Evolutionary conservation across 495 filamentous ascomycete species (phyloP), one percentile per base, ranked within the genome.

Genomic region (Echria macrotheca): DNA sequence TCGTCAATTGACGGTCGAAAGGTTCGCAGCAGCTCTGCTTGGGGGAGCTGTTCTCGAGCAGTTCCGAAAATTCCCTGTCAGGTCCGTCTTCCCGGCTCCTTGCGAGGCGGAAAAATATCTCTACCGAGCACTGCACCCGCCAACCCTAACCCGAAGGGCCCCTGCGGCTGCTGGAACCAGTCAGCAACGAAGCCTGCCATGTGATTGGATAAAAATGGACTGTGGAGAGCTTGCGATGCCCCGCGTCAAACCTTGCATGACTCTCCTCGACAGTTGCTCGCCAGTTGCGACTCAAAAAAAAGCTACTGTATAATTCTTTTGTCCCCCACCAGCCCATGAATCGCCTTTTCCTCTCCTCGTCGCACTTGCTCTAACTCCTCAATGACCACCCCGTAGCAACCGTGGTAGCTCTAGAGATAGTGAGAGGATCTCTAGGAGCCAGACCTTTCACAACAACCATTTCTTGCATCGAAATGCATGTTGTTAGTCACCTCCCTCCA

Each of bases 321-420:
- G 55, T 63, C 55, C 62, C 62, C 62, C 62, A 63, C 60, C 64
- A 63, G 14, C 26, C 47, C 44, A 55, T 25, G 25, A 31, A 49
- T 48, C 49, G 37, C 36, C 49, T 35, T 41, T 50, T 7, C n/a
- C 25, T 28, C 19, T 41, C 44, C 38, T 11, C 58, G 28, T 44
- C 37, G 47, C 42, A 52, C 56, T 46, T 36, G 37, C 21, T n/a
- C n/a, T n/a, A n/a, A 47, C 12, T n/a, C 23, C 44, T 71, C 66
- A 73, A 80, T 80, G 75, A 72, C 70, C 59, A 61, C 54, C 48
- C 80, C 83, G 82, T 88, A 85, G 85, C 73, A 77, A 66, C 57
- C 63, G 70, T 73, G 69, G 70, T 61, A 72, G 77, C 76, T 85
- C 81, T 83, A 79, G 83, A 83, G 84, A 81, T 79, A 72, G 71